Percentiles rank a stretch among this genome's conserved stretches.
phyloP scores from a whole-genome alignment of 2,329 filamentous ascomycete species.

The Hymenoscyphus albidus region DNA sequence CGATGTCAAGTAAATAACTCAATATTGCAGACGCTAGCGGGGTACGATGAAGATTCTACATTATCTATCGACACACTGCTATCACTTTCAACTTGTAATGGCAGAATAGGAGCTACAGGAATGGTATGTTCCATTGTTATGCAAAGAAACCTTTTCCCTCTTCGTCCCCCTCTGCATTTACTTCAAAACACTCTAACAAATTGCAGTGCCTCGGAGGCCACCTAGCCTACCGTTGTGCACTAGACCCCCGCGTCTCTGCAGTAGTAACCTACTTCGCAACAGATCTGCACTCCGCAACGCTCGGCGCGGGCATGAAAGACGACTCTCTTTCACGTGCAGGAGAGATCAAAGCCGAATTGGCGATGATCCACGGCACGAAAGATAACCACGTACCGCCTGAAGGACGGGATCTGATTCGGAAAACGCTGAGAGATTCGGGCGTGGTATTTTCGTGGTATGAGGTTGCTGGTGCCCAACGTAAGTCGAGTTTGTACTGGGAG shows the following conservation, averaged over 20 bases:
- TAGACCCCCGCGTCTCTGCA: conserved; percentile 73
- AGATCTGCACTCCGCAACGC: conserved; percentile 75
- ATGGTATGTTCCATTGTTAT: conserved; percentile 48
- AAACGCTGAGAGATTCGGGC: conserved; percentile 72
- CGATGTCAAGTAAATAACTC: background rate
- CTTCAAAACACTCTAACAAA: background rate
- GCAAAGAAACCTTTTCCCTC: background rate
- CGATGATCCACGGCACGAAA: conserved; percentile 88
- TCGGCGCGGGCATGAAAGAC: conserved; percentile 66
- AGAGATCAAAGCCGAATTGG: conserved; percentile 72
- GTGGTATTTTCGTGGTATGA: conserved; percentile 80
- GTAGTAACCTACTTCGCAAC: conserved; percentile 89
- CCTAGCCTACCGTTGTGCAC: conserved; percentile 66
- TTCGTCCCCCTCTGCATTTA: background rate
- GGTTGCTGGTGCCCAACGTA: conserved; percentile 84
- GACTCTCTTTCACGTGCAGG: conserved; percentile 54
- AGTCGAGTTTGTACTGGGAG: conserved; percentile 29
- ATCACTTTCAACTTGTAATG: conserved; percentile 72
- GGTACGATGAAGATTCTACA: conserved; percentile 77
- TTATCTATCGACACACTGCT: conserved; percentile 68
- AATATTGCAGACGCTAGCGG: conserved; percentile 61
- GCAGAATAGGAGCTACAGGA: conserved; percentile 72
- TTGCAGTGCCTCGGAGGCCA: conserved; percentile 52
- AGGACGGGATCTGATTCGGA: conserved; percentile 78
- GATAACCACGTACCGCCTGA: conserved; percentile 85